Percentiles rank a stretch among this genome's conserved stretches.
These are phyloP conservation scores for Ganoderma lingzhi DNA, from an alignment of 1,284 basidiomycete species.

Conservation along the genomic window DNA sequence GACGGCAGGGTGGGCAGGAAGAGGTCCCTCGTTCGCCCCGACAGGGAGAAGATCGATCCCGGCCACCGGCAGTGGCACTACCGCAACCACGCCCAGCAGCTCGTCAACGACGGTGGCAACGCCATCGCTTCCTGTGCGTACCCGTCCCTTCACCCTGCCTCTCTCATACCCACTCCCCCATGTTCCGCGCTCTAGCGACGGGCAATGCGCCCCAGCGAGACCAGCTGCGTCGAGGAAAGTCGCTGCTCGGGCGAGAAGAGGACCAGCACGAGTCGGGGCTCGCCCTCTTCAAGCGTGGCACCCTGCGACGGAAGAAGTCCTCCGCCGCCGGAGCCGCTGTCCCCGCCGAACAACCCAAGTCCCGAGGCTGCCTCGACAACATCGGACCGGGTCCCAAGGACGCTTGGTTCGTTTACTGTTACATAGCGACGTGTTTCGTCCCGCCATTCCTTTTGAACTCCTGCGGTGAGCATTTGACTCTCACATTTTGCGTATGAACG, in stretches of 20 bases:
- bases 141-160: conserved; percentile 4
- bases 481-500: conserved; percentile 1
- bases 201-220: conserved; percentile 80
- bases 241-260: conserved; percentile 86
- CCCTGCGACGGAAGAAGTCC: conserved; percentile 75
- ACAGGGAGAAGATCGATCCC: conserved; percentile 97
- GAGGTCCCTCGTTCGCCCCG: conserved; percentile 93
- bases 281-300: conserved; percentile 85
- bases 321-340: conserved; percentile 45
- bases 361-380: conserved; percentile 69
- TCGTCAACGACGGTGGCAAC: conserved; percentile 77
- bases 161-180: conserved; percentile 19
- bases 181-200: conserved; percentile 60
- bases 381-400: conserved; percentile 89
- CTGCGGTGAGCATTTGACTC: conserved; percentile 61
- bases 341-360: conserved; percentile 47
- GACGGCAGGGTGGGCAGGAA: conserved; percentile 73
- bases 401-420: conserved; percentile 97
- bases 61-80: conserved; percentile 97
- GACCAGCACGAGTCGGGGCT: conserved; percentile 90
- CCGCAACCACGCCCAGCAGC: conserved; percentile 86
- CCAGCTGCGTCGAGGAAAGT: conserved; percentile 83
- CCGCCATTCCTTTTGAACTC: conserved; percentile 76
- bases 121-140: conserved; percentile 84
- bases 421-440: conserved; percentile 85